phyloP scores from a whole-genome alignment of 2,329 filamentous ascomycete genomes.

The Ophiosphaerella herpotricha region DNA sequence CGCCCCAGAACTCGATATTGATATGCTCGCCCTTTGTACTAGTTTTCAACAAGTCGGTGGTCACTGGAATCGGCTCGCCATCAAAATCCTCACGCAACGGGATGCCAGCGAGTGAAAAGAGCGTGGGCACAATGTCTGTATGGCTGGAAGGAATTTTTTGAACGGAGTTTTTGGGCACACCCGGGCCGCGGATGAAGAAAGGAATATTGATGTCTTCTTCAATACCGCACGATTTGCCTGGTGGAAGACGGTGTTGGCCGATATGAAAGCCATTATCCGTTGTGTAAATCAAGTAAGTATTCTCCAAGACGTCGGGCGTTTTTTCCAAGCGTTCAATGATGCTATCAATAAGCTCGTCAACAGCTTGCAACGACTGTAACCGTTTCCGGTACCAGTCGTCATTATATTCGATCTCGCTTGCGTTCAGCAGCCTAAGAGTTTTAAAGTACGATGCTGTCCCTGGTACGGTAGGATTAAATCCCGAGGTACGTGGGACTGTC shows the following conservation, averaged over 20 bases:
- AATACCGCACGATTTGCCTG: conserved; percentile 47
- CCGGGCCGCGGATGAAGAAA: conserved; percentile 47
- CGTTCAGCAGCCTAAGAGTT: conserved; percentile 47
- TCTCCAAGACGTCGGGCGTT: conserved; percentile 49
- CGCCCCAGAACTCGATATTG: conserved; percentile 50
- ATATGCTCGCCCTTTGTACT: conserved; percentile 42
- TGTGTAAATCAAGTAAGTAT: conserved; percentile 52
- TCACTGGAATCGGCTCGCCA: conserved; percentile 44
- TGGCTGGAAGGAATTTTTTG: conserved; percentile 39
- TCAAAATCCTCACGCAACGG: conserved; percentile 43
- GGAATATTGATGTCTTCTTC: conserved; percentile 52
- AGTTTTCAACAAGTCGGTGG: not conserved
- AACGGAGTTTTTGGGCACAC: conserved; percentile 30
- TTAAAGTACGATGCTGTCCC: conserved; percentile 28
- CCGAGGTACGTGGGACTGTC: conserved; percentile 63
- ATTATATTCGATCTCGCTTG: conserved; percentile 55
- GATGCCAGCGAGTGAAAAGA: conserved; percentile 42
- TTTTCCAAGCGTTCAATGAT: conserved; percentile 51
- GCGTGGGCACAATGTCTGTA: conserved; percentile 49
- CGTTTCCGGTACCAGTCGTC: conserved; percentile 59
- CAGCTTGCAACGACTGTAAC: conserved; percentile 56
- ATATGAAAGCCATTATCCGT: conserved; percentile 51
- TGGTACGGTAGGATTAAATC: conserved; percentile 66
- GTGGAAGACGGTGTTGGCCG: conserved; percentile 48
- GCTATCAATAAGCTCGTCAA: conserved; percentile 59